Conservation (phyloP, 768 basidiomycete genomes). For the Sarcodon aspratus region DNA sequence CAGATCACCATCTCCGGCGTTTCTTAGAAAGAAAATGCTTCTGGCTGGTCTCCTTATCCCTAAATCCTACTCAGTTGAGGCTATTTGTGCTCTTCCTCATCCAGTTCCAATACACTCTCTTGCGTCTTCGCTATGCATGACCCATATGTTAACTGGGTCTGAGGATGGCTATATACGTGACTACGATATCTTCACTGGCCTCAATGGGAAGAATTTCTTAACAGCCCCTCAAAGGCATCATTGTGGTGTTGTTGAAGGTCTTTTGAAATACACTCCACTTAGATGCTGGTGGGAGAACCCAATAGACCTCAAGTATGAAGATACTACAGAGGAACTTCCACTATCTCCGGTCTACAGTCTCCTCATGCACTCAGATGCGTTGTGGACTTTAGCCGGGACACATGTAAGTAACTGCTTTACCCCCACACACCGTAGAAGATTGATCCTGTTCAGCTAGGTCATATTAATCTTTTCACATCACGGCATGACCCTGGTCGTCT, state of each 20-base stretch:
- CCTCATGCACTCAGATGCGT: constrained; percentile 83
- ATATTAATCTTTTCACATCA: constrained; percentile 86
- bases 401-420: constrained; percentile 41
- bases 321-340: constrained; percentile 35
- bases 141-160: constrained; percentile 81
- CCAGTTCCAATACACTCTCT: constrained; percentile 84
- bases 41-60: constrained; percentile 23
- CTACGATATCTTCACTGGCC: constrained; percentile 83
- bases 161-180: constrained; percentile 90
- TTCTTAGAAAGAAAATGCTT: constrained; percentile 36
- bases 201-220: constrained; percentile 80
- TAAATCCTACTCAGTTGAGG: constrained; percentile 78
- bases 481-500: constrained; percentile 84
- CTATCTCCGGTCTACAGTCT: constrained; percentile 81
- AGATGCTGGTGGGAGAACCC: constrained; percentile 91
- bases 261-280: constrained; percentile 81
- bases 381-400: constrained; percentile 87
- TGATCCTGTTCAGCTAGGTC: constrained; percentile 49
- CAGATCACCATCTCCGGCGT: constrained; percentile 44
- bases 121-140: constrained; percentile 76
- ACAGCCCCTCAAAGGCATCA: constrained; percentile 85
- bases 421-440: constrained; percentile 3
- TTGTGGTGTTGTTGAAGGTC: constrained; percentile 84
- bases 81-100: constrained; percentile 84
- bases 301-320: constrained; percentile 8